Evolutionary conservation across 2,329 filamentous ascomycete species (phyloP).

Genomic region (Metarhizium brunneum): DNA sequence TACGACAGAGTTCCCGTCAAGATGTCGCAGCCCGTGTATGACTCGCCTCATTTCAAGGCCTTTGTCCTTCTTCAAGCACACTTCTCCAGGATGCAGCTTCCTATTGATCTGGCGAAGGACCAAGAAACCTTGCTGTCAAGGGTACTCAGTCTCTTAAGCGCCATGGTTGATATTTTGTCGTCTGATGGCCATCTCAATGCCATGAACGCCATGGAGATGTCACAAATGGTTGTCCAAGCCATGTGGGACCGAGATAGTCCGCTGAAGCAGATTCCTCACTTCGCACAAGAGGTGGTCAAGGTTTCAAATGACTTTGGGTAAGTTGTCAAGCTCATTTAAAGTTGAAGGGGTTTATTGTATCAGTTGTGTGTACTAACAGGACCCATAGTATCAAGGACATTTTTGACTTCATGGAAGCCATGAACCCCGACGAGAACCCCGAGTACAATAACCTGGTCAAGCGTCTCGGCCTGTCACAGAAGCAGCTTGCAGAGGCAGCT

Average conservation of each 20-base stretch:
- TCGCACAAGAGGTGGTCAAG: constrained; percentile 73
- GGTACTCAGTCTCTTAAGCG: constrained; percentile 78
- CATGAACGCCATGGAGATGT: constrained; percentile 98
- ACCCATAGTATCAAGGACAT: constrained; percentile 71
- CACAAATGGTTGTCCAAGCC: constrained; percentile 96
- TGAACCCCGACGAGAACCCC: constrained; percentile 90
- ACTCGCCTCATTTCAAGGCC: constrained; percentile 97
- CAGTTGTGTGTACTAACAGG: constrained; percentile 19
- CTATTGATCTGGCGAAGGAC: constrained; percentile 91
- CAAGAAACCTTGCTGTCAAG: constrained; percentile 82
- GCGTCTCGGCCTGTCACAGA: constrained; percentile 67
- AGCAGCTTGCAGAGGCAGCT: constrained; percentile 80
- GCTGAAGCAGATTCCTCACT: constrained; percentile 95
- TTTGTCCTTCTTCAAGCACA: constrained; percentile 96
- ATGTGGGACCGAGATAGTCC: constrained; percentile 99
- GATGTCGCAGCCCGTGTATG: constrained; percentile 76
- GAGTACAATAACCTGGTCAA: constrained; percentile 72
- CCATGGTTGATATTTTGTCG: constrained; percentile 88
- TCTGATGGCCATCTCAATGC: constrained; percentile 95
- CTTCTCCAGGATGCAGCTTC: constrained; percentile 94
- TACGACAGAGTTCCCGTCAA: constrained; percentile 94
- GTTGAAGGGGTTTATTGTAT: not conserved
- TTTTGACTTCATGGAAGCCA: constrained; percentile 97
- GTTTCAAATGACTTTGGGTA: constrained; percentile 71
- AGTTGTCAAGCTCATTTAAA: constrained; percentile 15